Evolutionary conservation across 176 grass and related monocot genomes (phyloP), one percentile per base, ranked within the genome.

Genomic region (Eleusine indica): DNA sequence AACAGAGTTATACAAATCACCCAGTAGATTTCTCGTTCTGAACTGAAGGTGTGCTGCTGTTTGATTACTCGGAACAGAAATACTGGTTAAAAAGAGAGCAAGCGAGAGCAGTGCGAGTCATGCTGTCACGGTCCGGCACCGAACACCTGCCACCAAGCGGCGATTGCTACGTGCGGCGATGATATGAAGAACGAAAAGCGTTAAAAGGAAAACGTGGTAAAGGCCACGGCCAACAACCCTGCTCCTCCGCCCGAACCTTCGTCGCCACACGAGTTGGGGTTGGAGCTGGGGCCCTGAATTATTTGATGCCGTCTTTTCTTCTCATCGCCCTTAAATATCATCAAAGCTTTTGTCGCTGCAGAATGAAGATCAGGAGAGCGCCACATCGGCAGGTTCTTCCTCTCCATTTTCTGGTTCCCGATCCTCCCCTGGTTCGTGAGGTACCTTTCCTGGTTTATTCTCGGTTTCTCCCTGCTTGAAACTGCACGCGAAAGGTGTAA

Each of bases 131-230:
- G 47, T 80, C 78, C 64, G 46, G 47, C 66, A 80, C 78, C 78
- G 6, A 70, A 80, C 65, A 42, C 78, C 65, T 80, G 66, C 66
- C 66, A 80, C 78, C 78, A 40, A 68, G 40, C 77, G 63, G 57
- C 57, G 57, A 60, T 21, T 3, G 57, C 21, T 60, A 60, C 57
- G 57, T 22, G 13, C n/a, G 29, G 40, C 54, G 42, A 1, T 18
- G 41, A 19, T 0, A 22, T 35, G 2, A 0, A 8, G 0, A 2
- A 29, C 7, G 2, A 35, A 46, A 65, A 4, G 11, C 9, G 49
- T 10, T 56, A 22, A 64, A 30, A 25, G 0, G 4, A 48, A 15
- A 51, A 48, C 68, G 40, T 25, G 40, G 67, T 40, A 4, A 68
- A 7, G 3, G 18, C 68, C 14, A 3, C 6, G 6, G 30, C 21